Conservation (phyloP, 2,329 filamentous ascomycete genomes). For the Venturia nashicola region DNA sequence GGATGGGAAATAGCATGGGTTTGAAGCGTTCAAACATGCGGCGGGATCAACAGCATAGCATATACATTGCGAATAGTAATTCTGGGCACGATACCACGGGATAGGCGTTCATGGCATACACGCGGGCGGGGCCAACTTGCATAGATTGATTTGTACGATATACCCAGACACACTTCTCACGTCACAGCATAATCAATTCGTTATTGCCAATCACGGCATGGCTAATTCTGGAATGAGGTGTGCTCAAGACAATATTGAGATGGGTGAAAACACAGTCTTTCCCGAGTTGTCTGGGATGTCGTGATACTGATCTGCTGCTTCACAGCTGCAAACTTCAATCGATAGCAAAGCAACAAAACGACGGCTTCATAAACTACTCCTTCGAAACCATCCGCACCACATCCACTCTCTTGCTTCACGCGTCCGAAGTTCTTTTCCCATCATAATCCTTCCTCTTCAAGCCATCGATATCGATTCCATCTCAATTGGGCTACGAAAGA, state of each 20-base stretch:
- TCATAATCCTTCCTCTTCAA: conserved; percentile 13
- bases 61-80: neutral
- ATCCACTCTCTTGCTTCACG: too few species aligned
- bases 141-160: neutral
- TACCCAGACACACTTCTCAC: neutral
- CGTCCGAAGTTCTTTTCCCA: neutral
- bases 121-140: neutral
- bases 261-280: too few species aligned
- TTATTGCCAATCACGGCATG: neutral
- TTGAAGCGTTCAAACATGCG: neutral
- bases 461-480: conserved; percentile 17
- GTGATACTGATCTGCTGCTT: too few species aligned
- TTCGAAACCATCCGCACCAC: neutral
- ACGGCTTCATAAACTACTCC: neutral
- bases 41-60: neutral
- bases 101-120: neutral
- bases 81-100: neutral
- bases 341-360: neutral
- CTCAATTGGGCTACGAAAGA: conserved; percentile 14
- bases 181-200: neutral
- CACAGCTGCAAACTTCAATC: neutral
- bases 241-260: too few species aligned
- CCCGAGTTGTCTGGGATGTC: too few species aligned
- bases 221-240: too few species aligned
- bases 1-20: neutral